These are phyloP conservation scores for Geotrichum europaeum DNA, from an alignment of 1,139 yeast genomes.

Conservation along the genomic window DNA sequence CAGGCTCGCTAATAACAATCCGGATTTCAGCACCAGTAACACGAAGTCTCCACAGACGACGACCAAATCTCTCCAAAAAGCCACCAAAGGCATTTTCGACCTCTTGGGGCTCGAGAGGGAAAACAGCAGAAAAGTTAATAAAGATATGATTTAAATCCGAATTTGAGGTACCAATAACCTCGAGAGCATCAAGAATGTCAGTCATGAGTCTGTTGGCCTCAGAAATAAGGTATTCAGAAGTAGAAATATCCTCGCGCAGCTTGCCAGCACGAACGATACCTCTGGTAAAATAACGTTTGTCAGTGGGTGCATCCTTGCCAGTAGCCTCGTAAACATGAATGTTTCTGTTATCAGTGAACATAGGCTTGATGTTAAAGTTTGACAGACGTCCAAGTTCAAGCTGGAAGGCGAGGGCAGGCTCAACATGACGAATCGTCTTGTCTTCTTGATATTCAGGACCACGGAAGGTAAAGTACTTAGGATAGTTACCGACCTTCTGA, in stretches of 20 bases:
- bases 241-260: conserved; percentile 84
- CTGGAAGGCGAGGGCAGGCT: conserved; percentile 97
- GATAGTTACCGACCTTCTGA: conserved; percentile 76
- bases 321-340: conserved; percentile 95
- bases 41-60: conserved; percentile 93
- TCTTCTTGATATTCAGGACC: conserved; percentile 73
- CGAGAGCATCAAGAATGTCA: conserved; percentile 90
- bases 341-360: conserved; percentile 93
- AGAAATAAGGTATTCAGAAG: conserved; percentile 88
- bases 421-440: conserved; percentile 92
- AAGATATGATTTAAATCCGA: conserved; percentile 95
- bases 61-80: conserved; percentile 94
- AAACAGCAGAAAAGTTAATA: conserved; percentile 91
- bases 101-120: conserved; percentile 89
- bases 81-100: conserved; percentile 98
- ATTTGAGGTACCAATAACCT: conserved; percentile 91
- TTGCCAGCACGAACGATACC: conserved; percentile 96
- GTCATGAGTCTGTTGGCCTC: conserved; percentile 95
- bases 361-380: conserved; percentile 90
- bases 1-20: conserved; percentile 87
- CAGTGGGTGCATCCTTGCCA: conserved; percentile 90
- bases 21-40: conserved; percentile 97
- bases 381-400: conserved; percentile 90
- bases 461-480: conserved; percentile 91
- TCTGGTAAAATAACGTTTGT: conserved; percentile 92